Percentiles rank a stretch among this genome's conserved stretches.
Evolutionary conservation across 108 stramenopile genomes (phyloP).

Genomic region (Fragilaria crotonensis): DNA sequence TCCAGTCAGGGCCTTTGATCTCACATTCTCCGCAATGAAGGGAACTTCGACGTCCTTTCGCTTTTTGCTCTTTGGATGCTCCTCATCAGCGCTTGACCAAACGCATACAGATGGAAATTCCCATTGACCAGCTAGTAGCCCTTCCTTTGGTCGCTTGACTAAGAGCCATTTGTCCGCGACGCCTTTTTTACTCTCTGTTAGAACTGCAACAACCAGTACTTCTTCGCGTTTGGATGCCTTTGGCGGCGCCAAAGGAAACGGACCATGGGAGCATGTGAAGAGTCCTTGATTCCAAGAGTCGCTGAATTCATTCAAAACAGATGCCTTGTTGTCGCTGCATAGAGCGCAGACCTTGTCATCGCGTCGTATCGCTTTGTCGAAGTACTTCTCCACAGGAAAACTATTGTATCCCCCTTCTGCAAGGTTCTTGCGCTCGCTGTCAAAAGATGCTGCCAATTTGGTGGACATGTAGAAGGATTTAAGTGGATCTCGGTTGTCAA

Average conservation of each 20-base stretch:
- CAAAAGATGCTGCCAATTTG: conserved; percentile 8
- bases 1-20: conserved; percentile 24
- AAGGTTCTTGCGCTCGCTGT: not conserved
- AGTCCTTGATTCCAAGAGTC: conserved; percentile 4
- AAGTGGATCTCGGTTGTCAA: conserved; percentile 70
- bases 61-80: conserved; percentile 16
- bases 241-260: conserved; percentile 68
- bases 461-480: conserved; percentile 60
- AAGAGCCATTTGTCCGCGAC: conserved; percentile 48
- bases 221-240: conserved; percentile 74
- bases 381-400: not conserved
- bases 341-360: conserved; percentile 21
- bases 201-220: conserved; percentile 62
- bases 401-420: not conserved
- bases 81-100: conserved; percentile 26
- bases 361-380: not conserved
- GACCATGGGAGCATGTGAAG: conserved; percentile 21
- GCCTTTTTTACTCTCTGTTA: conserved; percentile 12
- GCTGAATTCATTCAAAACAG: conserved; percentile 24
- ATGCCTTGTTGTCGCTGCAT: conserved; percentile 32
- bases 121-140: conserved; percentile 82
- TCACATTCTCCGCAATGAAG: conserved; percentile 11
- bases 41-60: conserved; percentile 30
- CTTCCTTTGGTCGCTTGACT: conserved; percentile 57
- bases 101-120: conserved; percentile 70